Evolutionary conservation across 129 eudicot species (phyloP), one percentile per base, ranked within the genome.

Genomic region (Tagetes patula): DNA sequence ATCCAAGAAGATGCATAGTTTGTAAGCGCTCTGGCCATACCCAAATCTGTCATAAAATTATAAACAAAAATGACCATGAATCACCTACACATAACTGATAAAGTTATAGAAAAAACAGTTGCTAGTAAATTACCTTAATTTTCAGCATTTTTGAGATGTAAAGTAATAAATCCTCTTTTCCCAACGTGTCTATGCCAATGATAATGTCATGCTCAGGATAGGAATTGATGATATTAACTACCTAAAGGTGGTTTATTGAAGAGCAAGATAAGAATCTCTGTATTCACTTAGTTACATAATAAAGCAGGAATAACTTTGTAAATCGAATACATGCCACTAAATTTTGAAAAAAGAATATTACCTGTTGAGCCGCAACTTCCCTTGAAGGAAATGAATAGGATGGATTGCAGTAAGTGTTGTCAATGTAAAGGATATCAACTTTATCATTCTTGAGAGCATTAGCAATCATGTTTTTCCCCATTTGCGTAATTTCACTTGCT

Each of bases 1-100:
- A 79, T 49, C 98, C 98, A 49, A 89, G 88, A 60, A 92, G 88
- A 85, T 92, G 98, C 98, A 92, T 85, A 34, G 83, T 84, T 55
- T 85, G 98, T 77, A 92, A 82, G 52, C 96, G 82, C 82, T 92
- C 98, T 27, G 98, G 98, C 98, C 98, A 92, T 53, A 92, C 98
- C 85, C 98, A 92, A 38, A 89, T 92, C 98, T 92, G 84, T 36
- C 75, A 50, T 27, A 54, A 39, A 48, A 58, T 58, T 68, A 42
- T 53, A 42, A 65, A 55, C 12, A 31, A 58, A 32, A 59, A 33
- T 61, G 9, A 43, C 53, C 41, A 14, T 45, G 32, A 10, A 46
- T 36, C 63, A 48, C 53, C 70, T 48, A 66, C 38, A 65, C 46
- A 32, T 13, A 27, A 6, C 64, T 38, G 45, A 53, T 53, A 33